Conservation (phyloP, 2,329 filamentous ascomycete genomes). For the Colletotrichum neosansevieriae region DNA sequence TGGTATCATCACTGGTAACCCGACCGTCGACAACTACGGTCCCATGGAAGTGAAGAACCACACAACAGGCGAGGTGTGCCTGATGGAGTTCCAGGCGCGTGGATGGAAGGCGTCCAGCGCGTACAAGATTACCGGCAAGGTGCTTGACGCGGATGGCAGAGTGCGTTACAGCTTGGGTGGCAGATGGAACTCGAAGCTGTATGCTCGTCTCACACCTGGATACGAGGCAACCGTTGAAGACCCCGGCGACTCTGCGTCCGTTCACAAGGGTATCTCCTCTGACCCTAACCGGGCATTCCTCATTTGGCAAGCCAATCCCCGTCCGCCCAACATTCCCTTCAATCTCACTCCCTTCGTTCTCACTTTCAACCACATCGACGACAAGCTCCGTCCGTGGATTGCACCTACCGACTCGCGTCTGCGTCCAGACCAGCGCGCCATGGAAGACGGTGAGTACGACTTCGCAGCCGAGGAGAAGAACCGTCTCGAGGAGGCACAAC, state of each 20-base stretch:
- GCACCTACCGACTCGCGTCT: conserved; percentile 95
- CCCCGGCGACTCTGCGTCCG: conserved; percentile 55
- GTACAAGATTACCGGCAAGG: conserved; percentile 88
- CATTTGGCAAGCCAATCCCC: conserved; percentile 89
- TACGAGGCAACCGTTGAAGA: conserved; percentile 81
- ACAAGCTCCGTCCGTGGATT: conserved; percentile 80
- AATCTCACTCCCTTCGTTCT: conserved; percentile 97
- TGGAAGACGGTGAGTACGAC: conserved; percentile 99
- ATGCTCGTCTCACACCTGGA: conserved; percentile 91
- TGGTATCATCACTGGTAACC: conserved; percentile 96
- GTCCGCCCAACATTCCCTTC: conserved; percentile 90
- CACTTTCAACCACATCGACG: conserved; percentile 91
- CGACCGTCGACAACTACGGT: conserved; percentile 97
- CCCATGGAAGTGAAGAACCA: conserved; percentile 98
- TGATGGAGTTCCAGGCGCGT: conserved; percentile 92
- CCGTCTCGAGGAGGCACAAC: conserved; percentile 90
- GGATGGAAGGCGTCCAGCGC: conserved; percentile 96
- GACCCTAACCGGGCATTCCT: conserved; percentile 84
- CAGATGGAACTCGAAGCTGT: conserved; percentile 97
- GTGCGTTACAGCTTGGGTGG: conserved; percentile 92
- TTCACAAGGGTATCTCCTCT: conserved; percentile 65
- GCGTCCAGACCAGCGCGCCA: conserved; percentile 93
- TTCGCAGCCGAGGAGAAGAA: conserved; percentile 94
- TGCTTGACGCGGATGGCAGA: conserved; percentile 81
- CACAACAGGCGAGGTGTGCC: conserved; percentile 91